Evolutionary conservation across 179 eudicot genomes (phyloP).

Genomic region (Drosera spatulata): DNA sequence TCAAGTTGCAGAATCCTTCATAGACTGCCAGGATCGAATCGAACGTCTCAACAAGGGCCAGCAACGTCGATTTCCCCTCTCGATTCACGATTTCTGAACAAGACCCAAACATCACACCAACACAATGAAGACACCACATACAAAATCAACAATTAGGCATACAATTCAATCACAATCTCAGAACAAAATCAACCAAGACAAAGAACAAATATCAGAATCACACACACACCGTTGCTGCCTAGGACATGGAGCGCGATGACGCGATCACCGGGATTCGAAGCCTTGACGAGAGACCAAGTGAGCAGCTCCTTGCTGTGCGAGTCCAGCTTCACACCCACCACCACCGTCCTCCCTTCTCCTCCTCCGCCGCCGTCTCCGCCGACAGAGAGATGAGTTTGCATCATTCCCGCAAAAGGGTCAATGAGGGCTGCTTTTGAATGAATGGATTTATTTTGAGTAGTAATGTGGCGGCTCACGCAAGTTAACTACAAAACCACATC

Average conservation of each 20-base stretch:
- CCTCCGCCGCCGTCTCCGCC: background rate
- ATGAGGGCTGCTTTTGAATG: too few relatives aligned
- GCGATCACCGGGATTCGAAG: constrained; percentile 65
- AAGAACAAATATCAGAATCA: background rate
- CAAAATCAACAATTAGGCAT: background rate
- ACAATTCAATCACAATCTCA: background rate
- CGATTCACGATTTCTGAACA: constrained; percentile 51
- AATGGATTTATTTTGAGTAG: too few relatives aligned
- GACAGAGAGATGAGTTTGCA: too few relatives aligned
- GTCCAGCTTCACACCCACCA: constrained; percentile 71
- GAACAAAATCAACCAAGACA: too few relatives aligned
- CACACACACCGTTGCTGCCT: constrained; percentile 37
- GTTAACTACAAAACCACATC: too few relatives aligned
- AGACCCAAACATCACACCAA: background rate
- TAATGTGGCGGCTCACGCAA: too few relatives aligned
- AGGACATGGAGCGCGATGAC: constrained; percentile 81
- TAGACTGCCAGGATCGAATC: constrained; percentile 82
- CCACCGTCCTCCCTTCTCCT: constrained; percentile 31
- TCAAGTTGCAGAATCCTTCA: constrained; percentile 90
- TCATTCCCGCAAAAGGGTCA: too few relatives aligned
- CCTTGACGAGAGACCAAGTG: constrained; percentile 83
- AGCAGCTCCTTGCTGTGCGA: constrained; percentile 50
- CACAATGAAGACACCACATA: background rate
- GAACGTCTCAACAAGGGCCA: constrained; percentile 65
- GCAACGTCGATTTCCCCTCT: constrained; percentile 64